Evolutionary conservation across 768 basidiomycete species (phyloP).

Genomic region (Pholiota microspora): DNA sequence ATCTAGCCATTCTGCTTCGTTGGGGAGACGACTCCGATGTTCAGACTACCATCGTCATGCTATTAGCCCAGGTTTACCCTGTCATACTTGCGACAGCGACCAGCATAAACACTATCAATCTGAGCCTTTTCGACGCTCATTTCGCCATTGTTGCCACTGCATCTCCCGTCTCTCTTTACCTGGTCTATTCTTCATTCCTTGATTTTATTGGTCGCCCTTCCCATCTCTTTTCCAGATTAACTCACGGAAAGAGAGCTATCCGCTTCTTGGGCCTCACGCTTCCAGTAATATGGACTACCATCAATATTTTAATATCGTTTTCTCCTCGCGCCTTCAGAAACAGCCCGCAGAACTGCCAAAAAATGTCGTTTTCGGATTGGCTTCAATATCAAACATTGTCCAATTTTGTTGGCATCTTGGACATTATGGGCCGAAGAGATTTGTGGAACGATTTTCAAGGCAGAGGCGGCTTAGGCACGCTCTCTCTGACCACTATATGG

Average conservation of each 20-base stretch:
- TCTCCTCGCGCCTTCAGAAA: conserved; percentile 12
- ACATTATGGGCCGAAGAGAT: conserved; percentile 20
- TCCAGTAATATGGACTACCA: conserved; percentile 11
- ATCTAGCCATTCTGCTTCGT: conserved; percentile 8
- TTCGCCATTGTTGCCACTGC: conserved; percentile 17
- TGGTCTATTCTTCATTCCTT: conserved; percentile 13
- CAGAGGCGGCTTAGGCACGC: conserved; percentile 15
- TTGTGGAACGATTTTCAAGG: conserved; percentile 15
- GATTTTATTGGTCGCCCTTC: conserved; percentile 4
- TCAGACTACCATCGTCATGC: conserved; percentile 11
- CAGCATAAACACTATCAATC: conserved; percentile 10
- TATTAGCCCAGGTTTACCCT: conserved; percentile 18
- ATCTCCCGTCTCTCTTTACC: conserved; percentile 16
- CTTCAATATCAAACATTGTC: conserved; percentile 14
- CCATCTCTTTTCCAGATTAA: not conserved
- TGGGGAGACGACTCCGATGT: conserved; percentile 9
- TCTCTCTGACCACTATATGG: conserved; percentile 14
- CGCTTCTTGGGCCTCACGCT: conserved; percentile 10
- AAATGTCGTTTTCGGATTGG: conserved; percentile 13
- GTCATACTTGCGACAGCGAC: conserved; percentile 16
- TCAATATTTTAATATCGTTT: conserved; percentile 18
- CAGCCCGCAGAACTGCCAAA: conserved; percentile 11
- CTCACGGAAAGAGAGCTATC: conserved; percentile 2
- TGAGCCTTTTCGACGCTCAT: conserved; percentile 19
- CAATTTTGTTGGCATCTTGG: conserved; percentile 20